Conservation (phyloP, 208 protist species). For the Trichomonas tenax region DNA sequence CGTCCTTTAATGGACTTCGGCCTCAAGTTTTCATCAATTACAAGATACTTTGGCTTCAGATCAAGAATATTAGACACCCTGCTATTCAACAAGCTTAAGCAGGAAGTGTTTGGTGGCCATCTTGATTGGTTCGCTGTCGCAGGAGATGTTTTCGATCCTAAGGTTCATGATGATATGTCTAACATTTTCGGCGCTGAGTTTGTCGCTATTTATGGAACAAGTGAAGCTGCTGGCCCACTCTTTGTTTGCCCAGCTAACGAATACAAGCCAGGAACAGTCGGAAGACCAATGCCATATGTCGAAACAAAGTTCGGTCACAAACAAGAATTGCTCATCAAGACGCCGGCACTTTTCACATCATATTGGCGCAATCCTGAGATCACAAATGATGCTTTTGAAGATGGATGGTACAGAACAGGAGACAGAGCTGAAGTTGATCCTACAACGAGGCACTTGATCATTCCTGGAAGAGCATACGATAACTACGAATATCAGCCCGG, state of each 20-base stretch:
- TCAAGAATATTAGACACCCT: background rate
- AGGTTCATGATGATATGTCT: background rate
- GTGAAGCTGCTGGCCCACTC: background rate
- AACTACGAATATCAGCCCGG: background rate
- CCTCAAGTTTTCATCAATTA: background rate
- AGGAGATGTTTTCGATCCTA: background rate
- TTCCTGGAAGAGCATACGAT: background rate
- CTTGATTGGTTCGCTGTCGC: slow-evolving; percentile 7
- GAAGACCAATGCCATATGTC: background rate
- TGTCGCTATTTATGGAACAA: background rate
- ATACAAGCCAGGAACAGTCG: background rate
- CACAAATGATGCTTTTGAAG: background rate
- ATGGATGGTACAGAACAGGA: background rate
- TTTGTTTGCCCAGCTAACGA: background rate
- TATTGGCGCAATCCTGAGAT: background rate
- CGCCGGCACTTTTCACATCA: background rate
- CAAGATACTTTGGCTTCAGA: background rate
- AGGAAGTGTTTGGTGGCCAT: background rate
- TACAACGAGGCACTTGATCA: background rate
- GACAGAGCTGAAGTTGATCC: background rate
- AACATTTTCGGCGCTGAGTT: background rate
- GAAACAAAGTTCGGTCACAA: background rate
- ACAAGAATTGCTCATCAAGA: background rate
- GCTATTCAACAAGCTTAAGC: background rate
- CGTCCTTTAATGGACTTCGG: background rate